phyloP scores from a whole-genome alignment of 495 filamentous ascomycete genomes.

The Neurospora sp. region DNA sequence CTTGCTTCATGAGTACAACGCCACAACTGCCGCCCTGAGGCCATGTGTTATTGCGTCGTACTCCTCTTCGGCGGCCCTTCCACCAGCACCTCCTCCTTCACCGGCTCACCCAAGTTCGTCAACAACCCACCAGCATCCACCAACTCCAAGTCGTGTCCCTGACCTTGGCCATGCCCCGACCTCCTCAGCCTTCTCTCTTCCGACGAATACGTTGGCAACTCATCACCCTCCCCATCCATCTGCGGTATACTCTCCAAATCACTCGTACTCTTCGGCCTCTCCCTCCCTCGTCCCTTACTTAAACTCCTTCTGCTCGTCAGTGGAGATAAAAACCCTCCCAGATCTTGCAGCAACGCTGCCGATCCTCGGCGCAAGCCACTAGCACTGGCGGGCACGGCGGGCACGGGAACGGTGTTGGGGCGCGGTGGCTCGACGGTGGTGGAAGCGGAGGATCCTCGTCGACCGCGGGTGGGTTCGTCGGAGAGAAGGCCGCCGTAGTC shows the following conservation, averaged over 20 bases:
- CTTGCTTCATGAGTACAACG: too few species aligned
- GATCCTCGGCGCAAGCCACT: slow-evolving; percentile 35
- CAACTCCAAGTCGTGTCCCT: slow-evolving; percentile 29
- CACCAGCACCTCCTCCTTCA: background rate
- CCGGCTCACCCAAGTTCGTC: background rate
- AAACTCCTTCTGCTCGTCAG: slow-evolving; percentile 12
- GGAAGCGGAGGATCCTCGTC: slow-evolving; percentile 26
- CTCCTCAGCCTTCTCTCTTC: background rate
- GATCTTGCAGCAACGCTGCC: slow-evolving; percentile 46
- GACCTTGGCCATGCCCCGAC: background rate
- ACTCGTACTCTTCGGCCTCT: background rate
- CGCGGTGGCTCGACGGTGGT: slow-evolving; percentile 20
- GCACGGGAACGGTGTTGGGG: slow-evolving; percentile 18
- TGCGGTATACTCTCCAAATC: slow-evolving; percentile 24
- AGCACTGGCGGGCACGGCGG: slow-evolving; percentile 22
- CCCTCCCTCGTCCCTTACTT: background rate
- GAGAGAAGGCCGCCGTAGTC: slow-evolving; percentile 59
- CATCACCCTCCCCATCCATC: background rate
- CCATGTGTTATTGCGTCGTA: background rate
- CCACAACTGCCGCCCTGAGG: too few species aligned
- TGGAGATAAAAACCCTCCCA: slow-evolving; percentile 37
- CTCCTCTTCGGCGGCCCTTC: background rate
- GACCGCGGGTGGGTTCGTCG: slow-evolving; percentile 19
- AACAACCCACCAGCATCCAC: slow-evolving; percentile 48
- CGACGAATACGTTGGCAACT: slow-evolving; percentile 3